Conservation (phyloP, 345 rosid species). For the Acer saccharum region DNA sequence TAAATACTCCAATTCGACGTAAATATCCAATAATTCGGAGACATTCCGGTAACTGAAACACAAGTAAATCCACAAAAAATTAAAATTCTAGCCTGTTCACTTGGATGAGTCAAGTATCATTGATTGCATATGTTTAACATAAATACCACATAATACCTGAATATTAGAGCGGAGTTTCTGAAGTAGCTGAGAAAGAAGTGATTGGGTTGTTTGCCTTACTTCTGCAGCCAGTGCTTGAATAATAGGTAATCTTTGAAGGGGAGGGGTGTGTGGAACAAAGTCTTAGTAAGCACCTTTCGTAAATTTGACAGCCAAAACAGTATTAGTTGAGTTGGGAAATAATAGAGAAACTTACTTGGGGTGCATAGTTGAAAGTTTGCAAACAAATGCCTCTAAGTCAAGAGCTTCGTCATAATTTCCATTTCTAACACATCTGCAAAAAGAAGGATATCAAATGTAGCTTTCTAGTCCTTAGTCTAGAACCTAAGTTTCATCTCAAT, state of each 20-base stretch:
- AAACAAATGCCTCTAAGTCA: constrained; percentile 90
- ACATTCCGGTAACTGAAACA: constrained; percentile 87
- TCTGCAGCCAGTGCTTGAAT: constrained; percentile 90
- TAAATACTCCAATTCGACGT: constrained; percentile 89
- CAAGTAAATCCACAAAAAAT: constrained; percentile 11
- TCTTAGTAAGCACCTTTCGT: constrained; percentile 22
- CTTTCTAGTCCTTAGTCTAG: constrained; percentile 1
- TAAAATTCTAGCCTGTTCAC: constrained; percentile 14
- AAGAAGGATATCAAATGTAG: constrained; percentile 22
- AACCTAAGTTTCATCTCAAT: background rate
- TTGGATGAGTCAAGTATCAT: constrained; percentile 1
- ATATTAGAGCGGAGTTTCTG: constrained; percentile 90
- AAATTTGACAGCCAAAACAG: constrained; percentile 20
- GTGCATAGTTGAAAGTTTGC: constrained; percentile 92
- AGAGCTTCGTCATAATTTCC: constrained; percentile 99
- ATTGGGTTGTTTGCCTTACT: constrained; percentile 91
- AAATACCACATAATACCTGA: constrained; percentile 54
- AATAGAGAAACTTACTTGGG: constrained; percentile 72
- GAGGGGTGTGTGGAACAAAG: background rate
- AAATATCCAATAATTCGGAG: constrained; percentile 95
- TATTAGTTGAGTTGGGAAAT: background rate
- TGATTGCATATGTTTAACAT: constrained; percentile 9
- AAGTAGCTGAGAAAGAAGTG: constrained; percentile 91
- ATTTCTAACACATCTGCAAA: constrained; percentile 86
- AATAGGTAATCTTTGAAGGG: constrained; percentile 64